Evolutionary conservation across 2,329 filamentous ascomycete species (phyloP).

Genomic region (Epichloe sp.): DNA sequence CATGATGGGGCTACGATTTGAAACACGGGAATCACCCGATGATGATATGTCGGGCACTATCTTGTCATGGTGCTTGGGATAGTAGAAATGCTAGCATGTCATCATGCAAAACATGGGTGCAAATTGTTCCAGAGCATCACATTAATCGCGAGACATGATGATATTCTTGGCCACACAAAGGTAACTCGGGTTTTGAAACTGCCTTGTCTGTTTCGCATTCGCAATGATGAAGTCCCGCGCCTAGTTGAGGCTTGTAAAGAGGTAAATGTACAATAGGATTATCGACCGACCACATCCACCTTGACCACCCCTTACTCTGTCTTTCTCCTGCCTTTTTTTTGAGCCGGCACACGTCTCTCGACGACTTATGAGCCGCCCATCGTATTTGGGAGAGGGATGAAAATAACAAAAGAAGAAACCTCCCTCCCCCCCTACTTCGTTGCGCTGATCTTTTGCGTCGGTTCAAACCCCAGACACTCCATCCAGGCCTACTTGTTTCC

Average conservation of each 20-base stretch:
- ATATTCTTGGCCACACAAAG: neutral
- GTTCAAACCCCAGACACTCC: neutral
- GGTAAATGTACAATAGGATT: slow-evolving; percentile 27
- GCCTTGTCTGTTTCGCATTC: neutral
- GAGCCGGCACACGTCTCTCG: neutral
- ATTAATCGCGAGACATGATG: too few species aligned
- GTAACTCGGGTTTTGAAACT: neutral
- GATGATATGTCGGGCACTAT: too few species aligned
- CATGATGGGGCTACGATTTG: too few species aligned
- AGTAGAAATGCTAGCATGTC: too few species aligned
- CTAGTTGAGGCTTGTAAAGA: slow-evolving; percentile 18
- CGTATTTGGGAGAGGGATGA: neutral
- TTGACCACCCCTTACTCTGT: neutral
- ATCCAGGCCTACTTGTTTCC: neutral
- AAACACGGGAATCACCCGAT: too few species aligned
- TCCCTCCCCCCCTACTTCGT: neutral
- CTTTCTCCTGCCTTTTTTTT: neutral
- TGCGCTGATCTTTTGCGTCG: neutral
- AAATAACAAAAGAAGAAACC: neutral
- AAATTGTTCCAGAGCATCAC: too few species aligned
- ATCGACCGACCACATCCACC: slow-evolving; percentile 12
- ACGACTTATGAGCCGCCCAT: neutral
- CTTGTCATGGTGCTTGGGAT: too few species aligned
- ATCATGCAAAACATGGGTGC: too few species aligned
- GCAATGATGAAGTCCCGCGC: slow-evolving; percentile 16